A percentile compares a stretch with the other conserved stretches of the same genome.
Conservation (phyloP, 2,329 filamentous ascomycete species). For the Remersonia thermophila region DNA sequence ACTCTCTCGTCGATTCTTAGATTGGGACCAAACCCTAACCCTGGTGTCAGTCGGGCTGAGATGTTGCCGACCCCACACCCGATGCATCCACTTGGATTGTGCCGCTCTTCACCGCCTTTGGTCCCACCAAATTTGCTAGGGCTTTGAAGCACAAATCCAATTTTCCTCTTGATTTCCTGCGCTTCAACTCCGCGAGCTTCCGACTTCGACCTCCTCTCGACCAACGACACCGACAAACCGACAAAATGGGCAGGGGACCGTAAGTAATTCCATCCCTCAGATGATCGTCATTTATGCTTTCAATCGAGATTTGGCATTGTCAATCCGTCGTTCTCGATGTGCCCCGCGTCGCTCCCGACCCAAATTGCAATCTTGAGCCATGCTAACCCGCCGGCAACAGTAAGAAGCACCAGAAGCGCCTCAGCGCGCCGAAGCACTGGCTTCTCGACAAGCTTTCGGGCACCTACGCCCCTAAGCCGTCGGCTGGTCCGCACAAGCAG, state of each 20-base stretch:
- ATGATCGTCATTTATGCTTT: neutral
- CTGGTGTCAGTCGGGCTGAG: neutral
- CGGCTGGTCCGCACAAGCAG: constrained; percentile 93
- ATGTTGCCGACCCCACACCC: neutral
- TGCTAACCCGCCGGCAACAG: constrained; percentile 34
- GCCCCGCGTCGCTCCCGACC: too few species aligned
- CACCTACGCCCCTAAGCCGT: constrained; percentile 61
- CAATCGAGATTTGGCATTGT: neutral
- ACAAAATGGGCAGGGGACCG: constrained; percentile 40
- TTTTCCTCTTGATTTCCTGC: constrained; percentile 15
- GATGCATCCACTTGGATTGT: too few species aligned
- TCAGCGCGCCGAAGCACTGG: constrained; percentile 98
- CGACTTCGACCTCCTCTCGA: constrained; percentile 19
- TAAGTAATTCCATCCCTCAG: constrained; percentile 27
- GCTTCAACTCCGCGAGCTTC: constrained; percentile 15
- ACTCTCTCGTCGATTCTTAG: too few species aligned
- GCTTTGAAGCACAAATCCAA: constrained; percentile 18
- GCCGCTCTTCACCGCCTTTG: constrained; percentile 12
- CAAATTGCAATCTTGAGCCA: neutral
- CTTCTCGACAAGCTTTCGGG: constrained; percentile 99
- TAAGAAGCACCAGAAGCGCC: constrained; percentile 99
- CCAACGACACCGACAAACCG: constrained; percentile 23
- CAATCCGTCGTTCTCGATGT: neutral
- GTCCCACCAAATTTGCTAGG: constrained; percentile 17
- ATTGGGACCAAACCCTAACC: constrained; percentile 7